Percentiles rank a stretch among this genome's conserved stretches.
These are phyloP conservation scores for Fusarium tjaetaba DNA, from an alignment of 2,329 filamentous ascomycete genomes.

Conservation along the genomic window DNA sequence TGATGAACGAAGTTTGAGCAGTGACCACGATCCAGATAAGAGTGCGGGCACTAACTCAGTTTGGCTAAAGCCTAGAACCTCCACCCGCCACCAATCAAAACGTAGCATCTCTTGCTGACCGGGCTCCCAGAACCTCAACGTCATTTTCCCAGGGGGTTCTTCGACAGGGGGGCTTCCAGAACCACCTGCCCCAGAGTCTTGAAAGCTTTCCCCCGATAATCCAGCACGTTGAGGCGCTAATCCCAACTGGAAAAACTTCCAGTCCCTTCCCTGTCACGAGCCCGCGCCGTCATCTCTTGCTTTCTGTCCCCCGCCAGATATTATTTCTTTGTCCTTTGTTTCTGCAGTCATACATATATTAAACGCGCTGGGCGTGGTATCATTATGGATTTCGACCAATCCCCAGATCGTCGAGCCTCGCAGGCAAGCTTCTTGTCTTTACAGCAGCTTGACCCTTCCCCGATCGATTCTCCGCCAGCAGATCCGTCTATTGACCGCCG, in stretches of 20 bases:
- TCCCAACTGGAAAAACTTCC: constrained; percentile 35
- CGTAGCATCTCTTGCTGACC: constrained; percentile 36
- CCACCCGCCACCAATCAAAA: constrained; percentile 30
- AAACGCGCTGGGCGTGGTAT: constrained; percentile 19
- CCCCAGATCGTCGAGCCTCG: constrained; percentile 37
- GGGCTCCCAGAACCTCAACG: constrained; percentile 32
- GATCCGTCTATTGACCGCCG: constrained; percentile 52
- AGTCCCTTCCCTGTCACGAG: constrained; percentile 26
- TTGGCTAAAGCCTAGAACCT: not conserved
- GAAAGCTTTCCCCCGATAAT: constrained; percentile 14
- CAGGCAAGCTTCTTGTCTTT: constrained; percentile 66
- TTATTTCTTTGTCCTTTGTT: constrained; percentile 1
- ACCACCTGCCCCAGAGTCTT: constrained; percentile 32
- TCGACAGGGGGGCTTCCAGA: constrained; percentile 35
- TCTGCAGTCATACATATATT: not conserved
- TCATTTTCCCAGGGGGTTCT: constrained; percentile 36
- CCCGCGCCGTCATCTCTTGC: constrained; percentile 21
- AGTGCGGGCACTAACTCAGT: not conserved
- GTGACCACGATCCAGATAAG: constrained; percentile 8
- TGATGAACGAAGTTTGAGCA: constrained; percentile 19
- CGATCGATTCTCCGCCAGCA: constrained; percentile 69
- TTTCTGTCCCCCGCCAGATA: constrained; percentile 31
- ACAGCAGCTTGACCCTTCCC: constrained; percentile 82
- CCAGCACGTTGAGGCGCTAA: constrained; percentile 42
- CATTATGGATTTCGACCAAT: constrained; percentile 40